phyloP scores from a whole-genome alignment of 2,329 filamentous ascomycete species.

The Aspergillus terreus region DNA sequence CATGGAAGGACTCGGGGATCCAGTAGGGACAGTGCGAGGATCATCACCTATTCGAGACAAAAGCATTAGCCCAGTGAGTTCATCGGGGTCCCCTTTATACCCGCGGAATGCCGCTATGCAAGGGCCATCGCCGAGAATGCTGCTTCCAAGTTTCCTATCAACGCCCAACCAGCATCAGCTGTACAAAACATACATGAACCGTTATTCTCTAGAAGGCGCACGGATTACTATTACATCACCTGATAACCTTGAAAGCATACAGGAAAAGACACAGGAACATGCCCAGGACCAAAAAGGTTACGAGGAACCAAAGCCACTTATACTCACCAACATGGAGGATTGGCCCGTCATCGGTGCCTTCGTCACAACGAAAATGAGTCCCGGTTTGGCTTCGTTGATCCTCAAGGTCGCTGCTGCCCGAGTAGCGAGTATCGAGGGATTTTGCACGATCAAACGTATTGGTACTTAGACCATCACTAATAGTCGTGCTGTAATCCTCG shows the following conservation, averaged over 20 bases:
- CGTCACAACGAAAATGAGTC: neutral
- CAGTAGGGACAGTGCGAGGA: neutral
- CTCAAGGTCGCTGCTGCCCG: conserved; percentile 8
- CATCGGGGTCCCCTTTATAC: neutral
- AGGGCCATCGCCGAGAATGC: neutral
- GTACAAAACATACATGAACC: neutral
- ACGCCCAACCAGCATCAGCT: neutral
- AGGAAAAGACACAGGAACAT: conserved; percentile 23
- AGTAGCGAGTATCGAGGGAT: neutral
- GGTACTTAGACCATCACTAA: neutral
- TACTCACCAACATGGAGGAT: conserved; percentile 16
- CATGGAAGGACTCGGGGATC: neutral
- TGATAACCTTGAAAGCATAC: conserved; percentile 20
- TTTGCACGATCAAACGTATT: neutral
- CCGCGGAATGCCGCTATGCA: neutral
- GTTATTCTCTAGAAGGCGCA: neutral
- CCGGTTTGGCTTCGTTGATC: neutral
- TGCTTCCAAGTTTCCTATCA: neutral
- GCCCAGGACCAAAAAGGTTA: conserved; percentile 16
- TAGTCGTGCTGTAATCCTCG: neutral
- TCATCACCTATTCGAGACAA: neutral
- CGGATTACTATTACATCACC: conserved; percentile 15
- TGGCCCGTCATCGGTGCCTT: neutral
- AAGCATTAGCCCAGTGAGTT: neutral
- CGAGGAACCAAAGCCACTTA: conserved; percentile 19